phyloP scores from a whole-genome alignment of 139 green algal species.

The Chlamydomonas sp. region DNA sequence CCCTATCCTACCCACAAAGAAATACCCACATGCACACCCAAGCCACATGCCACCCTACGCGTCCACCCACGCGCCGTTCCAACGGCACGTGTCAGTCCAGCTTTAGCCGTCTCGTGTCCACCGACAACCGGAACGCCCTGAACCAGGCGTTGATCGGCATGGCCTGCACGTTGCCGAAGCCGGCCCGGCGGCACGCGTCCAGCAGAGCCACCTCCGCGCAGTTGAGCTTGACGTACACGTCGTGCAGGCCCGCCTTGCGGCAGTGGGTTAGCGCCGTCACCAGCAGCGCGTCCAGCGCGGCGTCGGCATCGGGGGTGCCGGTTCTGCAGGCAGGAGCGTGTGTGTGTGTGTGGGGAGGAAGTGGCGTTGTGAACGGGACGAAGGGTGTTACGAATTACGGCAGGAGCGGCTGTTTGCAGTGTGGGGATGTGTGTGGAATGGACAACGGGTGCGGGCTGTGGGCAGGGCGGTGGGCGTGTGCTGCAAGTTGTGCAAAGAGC shows the following conservation, averaged over 20 bases:
- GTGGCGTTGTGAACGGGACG: background rate
- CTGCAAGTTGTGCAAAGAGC: too few species aligned
- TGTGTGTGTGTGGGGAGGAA: background rate
- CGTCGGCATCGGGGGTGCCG: background rate
- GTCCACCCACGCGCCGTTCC: too few species aligned
- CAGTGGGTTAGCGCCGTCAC: background rate
- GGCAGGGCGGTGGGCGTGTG: too few species aligned
- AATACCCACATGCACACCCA: too few species aligned
- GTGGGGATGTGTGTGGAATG: too few species aligned
- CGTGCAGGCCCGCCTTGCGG: background rate
- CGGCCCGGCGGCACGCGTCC: background rate
- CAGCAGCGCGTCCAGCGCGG: conserved; percentile 12
- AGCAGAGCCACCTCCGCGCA: conserved; percentile 6
- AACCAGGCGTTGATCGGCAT: conserved; percentile 33
- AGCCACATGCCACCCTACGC: too few species aligned
- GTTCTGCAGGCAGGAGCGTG: background rate
- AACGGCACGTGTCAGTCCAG: too few species aligned
- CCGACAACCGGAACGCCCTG: background rate
- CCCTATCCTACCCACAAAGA: too few species aligned
- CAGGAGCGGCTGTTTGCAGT: too few species aligned
- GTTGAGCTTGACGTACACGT: conserved; percentile 22
- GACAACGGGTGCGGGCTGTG: too few species aligned
- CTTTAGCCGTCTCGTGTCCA: background rate
- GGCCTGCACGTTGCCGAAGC: background rate
- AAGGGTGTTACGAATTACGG: too few species aligned